Percentiles rank a stretch among this genome's conserved stretches.
These are phyloP conservation scores for Oemleria cerasiformis DNA, from an alignment of 306 rosid species.

Conservation along the genomic window DNA sequence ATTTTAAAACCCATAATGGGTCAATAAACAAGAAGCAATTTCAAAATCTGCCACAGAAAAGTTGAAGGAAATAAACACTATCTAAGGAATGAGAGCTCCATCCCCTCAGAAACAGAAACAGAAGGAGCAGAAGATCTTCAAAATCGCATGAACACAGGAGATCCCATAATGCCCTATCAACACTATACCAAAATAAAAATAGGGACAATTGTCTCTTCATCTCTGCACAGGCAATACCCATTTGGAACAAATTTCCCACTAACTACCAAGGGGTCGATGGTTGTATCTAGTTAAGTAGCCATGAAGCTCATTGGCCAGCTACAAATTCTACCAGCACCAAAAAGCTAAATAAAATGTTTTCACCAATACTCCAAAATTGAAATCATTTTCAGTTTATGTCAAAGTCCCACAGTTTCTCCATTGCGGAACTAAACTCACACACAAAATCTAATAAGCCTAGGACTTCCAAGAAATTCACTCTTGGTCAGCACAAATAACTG, in stretches of 20 bases:
- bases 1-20: conserved; percentile 1
- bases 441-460: not conserved
- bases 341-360: conserved; percentile 1
- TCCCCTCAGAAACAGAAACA: not conserved
- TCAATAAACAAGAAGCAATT: conserved; percentile 1
- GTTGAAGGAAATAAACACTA: not conserved
- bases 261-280: not conserved
- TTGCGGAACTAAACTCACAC: not conserved
- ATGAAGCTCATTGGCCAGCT: not conserved
- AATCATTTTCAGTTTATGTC: not conserved
- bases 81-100: conserved; percentile 6
- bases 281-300: not conserved
- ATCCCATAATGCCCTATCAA: not conserved
- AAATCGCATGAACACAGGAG: not conserved
- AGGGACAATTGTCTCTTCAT: not conserved
- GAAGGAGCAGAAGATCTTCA: not conserved
- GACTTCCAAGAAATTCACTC: not conserved
- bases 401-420: not conserved
- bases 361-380: not conserved
- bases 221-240: conserved; percentile 1
- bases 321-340: conserved; percentile 3
- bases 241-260: not conserved
- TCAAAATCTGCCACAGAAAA: not conserved
- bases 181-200: not conserved
- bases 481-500: not conserved